Evolutionary conservation across 2,329 filamentous ascomycete species (phyloP), one percentile per base, ranked within the genome.

Genomic region (Fusarium sp.): DNA sequence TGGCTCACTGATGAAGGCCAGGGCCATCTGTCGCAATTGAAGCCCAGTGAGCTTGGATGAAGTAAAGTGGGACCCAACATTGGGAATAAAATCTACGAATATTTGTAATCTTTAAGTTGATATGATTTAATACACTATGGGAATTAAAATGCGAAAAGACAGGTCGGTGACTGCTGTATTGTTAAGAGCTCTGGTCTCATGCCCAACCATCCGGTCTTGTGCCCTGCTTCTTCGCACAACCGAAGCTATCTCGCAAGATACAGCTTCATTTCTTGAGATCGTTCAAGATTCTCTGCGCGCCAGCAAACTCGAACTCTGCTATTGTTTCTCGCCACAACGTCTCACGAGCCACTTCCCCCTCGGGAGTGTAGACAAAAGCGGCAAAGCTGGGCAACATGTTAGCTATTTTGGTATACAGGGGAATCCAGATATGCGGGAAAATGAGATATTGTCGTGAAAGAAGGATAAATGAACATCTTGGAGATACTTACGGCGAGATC

Each of bases 261-360:
- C 10, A 31, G 9, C 1, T 4, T 40, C 56, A 58, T 27, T 24
- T n/a, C 31, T 29, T 58, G 31, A 58, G 6, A 1, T n/a, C 56
- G 18, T 58, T 13, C 5, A 40, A 4, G 10, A 40, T 29, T 6
- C n/a, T 14, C 1, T 38, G 34, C 4, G 16, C 56, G 6, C 34
- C 22, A 40, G 37, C 16, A 40, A 58, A 58, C 20, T 58, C 22
- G 10, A 58, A 58, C 56, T 58, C 35, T 58, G 16, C 22, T 16
- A 40, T 58, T 3, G 35, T 58, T 27, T 58, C 56, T n/a, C n/a
- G 4, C 56, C 56, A 58, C 14, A 38, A n/a, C 6, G 35, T 37
- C 56, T 40, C 56, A 1, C 35, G 22, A 6, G 22, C 35, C 2
- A 9, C 34, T 6, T 40, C 22, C 4, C 56, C 56, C 34, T 58